These are phyloP conservation scores for Gossypium davidsonii DNA, from an alignment of 441 rosid genomes.

Conservation along the genomic window DNA sequence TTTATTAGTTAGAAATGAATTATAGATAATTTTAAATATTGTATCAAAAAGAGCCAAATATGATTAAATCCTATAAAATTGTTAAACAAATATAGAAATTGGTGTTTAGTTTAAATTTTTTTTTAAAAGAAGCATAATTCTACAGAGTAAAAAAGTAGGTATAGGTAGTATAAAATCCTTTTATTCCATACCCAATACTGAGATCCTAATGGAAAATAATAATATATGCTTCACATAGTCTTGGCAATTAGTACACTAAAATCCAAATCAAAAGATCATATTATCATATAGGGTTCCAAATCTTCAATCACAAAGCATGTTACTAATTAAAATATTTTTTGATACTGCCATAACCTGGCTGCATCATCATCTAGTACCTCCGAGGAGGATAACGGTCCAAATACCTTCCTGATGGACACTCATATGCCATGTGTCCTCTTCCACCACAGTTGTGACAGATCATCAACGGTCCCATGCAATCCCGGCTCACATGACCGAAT, in stretches of 20 bases:
- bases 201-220: background rate
- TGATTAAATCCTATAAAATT: no score
- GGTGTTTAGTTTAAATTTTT: no score
- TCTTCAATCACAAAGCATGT: conserved; percentile 7
- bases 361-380: conserved; percentile 35
- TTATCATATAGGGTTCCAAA: background rate
- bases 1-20: no score
- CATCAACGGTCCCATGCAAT: conserved; percentile 59
- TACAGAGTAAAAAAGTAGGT: background rate
- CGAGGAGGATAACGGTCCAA: conserved; percentile 54
- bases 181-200: background rate
- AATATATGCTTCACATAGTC: background rate
- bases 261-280: conserved; percentile 2
- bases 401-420: conserved; percentile 69
- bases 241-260: conserved; percentile 4
- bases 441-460: conserved; percentile 77
- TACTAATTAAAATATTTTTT: background rate
- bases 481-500: conserved; percentile 69
- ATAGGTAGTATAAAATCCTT: background rate
- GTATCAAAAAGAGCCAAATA: no score
- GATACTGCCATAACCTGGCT: background rate
- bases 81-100: no score
- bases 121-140: no score
- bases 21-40: no score
- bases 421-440: conserved; percentile 55